Conservation (phyloP, 2,329 filamentous ascomycete genomes). For the Dactylellina parvicollis region DNA sequence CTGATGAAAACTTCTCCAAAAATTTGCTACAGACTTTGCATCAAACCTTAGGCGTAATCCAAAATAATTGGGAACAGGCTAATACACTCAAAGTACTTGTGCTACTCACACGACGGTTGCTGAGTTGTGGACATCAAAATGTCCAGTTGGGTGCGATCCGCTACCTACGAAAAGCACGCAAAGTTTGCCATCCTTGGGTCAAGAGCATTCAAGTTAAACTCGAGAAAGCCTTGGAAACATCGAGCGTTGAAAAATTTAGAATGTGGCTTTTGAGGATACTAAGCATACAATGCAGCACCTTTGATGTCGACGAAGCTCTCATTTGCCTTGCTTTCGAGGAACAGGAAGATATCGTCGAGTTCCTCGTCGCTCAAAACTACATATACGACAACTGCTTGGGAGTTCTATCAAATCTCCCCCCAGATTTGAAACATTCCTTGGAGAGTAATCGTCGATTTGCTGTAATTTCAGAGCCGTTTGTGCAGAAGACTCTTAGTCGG, state of each 20-base stretch:
- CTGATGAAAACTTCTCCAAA: slow-evolving; percentile 21
- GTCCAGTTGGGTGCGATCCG: slow-evolving; percentile 2
- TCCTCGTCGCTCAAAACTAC: slow-evolving; percentile 12
- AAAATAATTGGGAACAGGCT: slow-evolving; percentile 66
- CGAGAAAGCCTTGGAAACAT: background rate
- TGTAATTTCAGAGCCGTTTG: background rate
- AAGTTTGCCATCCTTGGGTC: slow-evolving; percentile 19
- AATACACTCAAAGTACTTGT: slow-evolving; percentile 51
- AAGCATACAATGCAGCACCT: slow-evolving; percentile 23
- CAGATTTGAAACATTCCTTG: background rate
- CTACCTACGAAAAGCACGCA: slow-evolving; percentile 42
- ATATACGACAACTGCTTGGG: slow-evolving; percentile 37
- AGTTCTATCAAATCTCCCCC: background rate
- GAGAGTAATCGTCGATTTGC: slow-evolving; percentile 15
- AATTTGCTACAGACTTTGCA: slow-evolving; percentile 16
- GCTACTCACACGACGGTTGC: slow-evolving; percentile 42
- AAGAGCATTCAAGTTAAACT: slow-evolving; percentile 6
- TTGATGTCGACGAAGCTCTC: slow-evolving; percentile 14
- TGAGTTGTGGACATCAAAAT: slow-evolving; percentile 18
- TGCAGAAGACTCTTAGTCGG: background rate
- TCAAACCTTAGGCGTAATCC: slow-evolving; percentile 59
- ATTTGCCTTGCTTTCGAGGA: background rate
- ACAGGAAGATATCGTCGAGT: slow-evolving; percentile 3
- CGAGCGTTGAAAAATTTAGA: background rate
- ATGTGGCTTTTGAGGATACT: slow-evolving; percentile 12